phyloP scores from a whole-genome alignment of 2,329 filamentous ascomycete genomes.

The Calonectria naviculata region DNA sequence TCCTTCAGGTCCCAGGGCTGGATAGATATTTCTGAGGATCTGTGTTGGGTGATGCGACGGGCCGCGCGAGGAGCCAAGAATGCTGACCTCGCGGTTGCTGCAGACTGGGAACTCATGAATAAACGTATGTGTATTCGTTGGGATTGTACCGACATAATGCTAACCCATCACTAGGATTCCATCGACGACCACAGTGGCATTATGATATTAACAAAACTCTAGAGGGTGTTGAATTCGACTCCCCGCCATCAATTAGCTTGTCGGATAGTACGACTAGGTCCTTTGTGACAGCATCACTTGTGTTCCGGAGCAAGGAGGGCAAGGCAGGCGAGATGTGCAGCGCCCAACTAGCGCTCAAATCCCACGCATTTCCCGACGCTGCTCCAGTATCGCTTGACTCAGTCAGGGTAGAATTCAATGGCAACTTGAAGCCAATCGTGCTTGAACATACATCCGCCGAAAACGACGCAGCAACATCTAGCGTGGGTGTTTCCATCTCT shows the following conservation, averaged over 20 bases:
- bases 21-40: slow-evolving; percentile 68
- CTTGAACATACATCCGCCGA: slow-evolving; percentile 54
- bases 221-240: slow-evolving; percentile 56
- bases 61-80: slow-evolving; percentile 65
- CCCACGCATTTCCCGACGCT: slow-evolving; percentile 64
- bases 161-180: slow-evolving; percentile 57
- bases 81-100: slow-evolving; percentile 66
- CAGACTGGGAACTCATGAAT: slow-evolving; percentile 74
- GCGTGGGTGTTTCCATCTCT: slow-evolving; percentile 31
- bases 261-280: slow-evolving; percentile 63
- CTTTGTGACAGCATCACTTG: slow-evolving; percentile 65
- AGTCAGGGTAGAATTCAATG: slow-evolving; percentile 66
- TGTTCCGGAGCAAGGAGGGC: slow-evolving; percentile 68
- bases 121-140: slow-evolving; percentile 56
- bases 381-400: slow-evolving; percentile 62
- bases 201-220: slow-evolving; percentile 71
- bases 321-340: slow-evolving; percentile 70
- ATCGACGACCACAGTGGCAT: slow-evolving; percentile 65
- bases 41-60: slow-evolving; percentile 70
- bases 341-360: slow-evolving; percentile 69
- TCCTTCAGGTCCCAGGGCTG: slow-evolving; percentile 69
- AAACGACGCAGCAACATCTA: slow-evolving; percentile 1
- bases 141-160: background rate
- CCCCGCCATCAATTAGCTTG: slow-evolving; percentile 62
- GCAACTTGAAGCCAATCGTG: slow-evolving; percentile 66